Evolutionary conservation across 768 basidiomycete genomes (phyloP), one percentile per base, ranked within the genome.

Genomic region (Podaxis sp.): DNA sequence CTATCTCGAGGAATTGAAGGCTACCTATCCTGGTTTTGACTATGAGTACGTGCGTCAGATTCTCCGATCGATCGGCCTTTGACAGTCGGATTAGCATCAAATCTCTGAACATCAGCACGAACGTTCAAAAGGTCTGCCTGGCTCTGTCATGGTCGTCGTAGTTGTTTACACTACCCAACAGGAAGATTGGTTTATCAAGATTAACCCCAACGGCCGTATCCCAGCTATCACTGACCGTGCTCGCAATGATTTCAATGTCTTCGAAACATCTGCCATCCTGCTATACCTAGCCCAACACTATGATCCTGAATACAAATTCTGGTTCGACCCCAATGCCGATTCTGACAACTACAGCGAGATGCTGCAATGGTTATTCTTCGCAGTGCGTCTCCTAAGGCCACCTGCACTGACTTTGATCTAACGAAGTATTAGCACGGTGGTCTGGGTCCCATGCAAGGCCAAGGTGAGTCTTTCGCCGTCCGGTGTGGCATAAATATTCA

Each of bases 291-390:
- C 81, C 22, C 88, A 92, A 70, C 85, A 89, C 70, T 95, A 90
- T 69, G 95, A 96, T 74, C 87, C 80, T 66, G 84, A 90, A n/a
- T 75, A 81, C 72, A 81, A 84, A 67, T 89, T 95, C 68, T 82
- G 76, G 67, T 93, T 89, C 74, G 81, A 88, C 66, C 74, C 79
- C 3, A 74, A 67, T 20, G 77, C 70, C 17, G 75, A 84, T 2
- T 80, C 85, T 4, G 79, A 90, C 50, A 79, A 87, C 37, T 86
- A 88, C 68, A 89, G 85, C 69, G 87, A 90, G 74, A 80, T 85
- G 76, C 69, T 92, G 24, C 92, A 93, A 70, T 96, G 93, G 95
- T 86, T 95, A 56, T 92, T 94, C 78, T 95, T 94, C 66, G 83
- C 87, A 13, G 88, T 88, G 64, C 60, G 71, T 63, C n/a, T 40